Evolutionary conservation across 805 yeast species (phyloP).

Genomic region (Jamesozyma gamospora): DNA sequence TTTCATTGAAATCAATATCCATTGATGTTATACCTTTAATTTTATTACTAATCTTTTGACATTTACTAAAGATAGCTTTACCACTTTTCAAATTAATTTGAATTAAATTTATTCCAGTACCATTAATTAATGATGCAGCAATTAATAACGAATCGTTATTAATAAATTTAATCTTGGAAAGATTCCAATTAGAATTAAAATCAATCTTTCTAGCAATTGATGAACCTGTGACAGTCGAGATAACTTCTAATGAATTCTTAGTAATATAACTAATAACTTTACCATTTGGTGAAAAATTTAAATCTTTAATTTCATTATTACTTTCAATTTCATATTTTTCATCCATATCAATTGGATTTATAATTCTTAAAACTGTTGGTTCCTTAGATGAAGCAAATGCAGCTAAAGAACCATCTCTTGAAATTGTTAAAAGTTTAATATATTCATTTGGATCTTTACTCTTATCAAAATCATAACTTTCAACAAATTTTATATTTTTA

Average conservation of each 20-base stretch:
- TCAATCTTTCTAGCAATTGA: constrained; percentile 27
- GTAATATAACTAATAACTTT: constrained; percentile 56
- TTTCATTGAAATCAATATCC: constrained; percentile 31
- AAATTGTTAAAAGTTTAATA: constrained; percentile 45
- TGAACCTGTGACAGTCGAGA: constrained; percentile 34
- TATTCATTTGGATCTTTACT: constrained; percentile 47
- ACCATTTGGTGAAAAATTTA: constrained; percentile 58
- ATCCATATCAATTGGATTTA: constrained; percentile 46
- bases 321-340: constrained; percentile 45
- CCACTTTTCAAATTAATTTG: constrained; percentile 23
- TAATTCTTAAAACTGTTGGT: constrained; percentile 53
- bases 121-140: constrained; percentile 35
- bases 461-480: constrained; percentile 47
- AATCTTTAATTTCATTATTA: constrained; percentile 45
- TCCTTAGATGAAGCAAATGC: constrained; percentile 57
- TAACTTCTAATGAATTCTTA: constrained; percentile 36
- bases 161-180: constrained; percentile 31
- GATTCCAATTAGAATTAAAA: constrained; percentile 22
- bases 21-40: constrained; percentile 50
- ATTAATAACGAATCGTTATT: constrained; percentile 30
- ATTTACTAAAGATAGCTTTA: constrained; percentile 15
- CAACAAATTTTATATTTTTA: constrained; percentile 37
- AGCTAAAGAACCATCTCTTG: constrained; percentile 49
- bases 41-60: constrained; percentile 24
- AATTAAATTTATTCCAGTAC: constrained; percentile 33